Evolutionary conservation across 2,329 filamentous ascomycete genomes (phyloP).

Genomic region (Diaporthe ilicicola): DNA sequence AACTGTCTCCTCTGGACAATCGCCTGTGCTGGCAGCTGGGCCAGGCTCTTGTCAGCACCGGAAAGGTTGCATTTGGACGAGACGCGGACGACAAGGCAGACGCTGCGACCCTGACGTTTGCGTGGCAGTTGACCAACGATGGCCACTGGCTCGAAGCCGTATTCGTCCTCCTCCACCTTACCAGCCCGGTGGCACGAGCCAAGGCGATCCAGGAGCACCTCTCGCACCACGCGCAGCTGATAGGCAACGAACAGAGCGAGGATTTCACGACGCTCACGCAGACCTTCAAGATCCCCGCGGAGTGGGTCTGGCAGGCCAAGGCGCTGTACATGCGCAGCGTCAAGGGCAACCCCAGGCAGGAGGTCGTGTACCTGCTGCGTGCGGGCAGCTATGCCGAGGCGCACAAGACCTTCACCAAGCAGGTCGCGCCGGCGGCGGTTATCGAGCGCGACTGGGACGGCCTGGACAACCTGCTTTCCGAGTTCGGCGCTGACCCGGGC

Average conservation of each 20-base stretch:
- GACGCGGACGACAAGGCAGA: constrained; percentile 70
- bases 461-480: constrained; percentile 73
- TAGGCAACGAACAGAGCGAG: constrained; percentile 66
- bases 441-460: constrained; percentile 82
- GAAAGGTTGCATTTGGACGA: constrained; percentile 60
- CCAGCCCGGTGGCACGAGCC: constrained; percentile 67
- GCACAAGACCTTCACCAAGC: constrained; percentile 80
- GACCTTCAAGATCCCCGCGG: constrained; percentile 74
- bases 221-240: constrained; percentile 72
- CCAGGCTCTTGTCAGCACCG: constrained; percentile 65
- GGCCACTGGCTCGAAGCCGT: constrained; percentile 75
- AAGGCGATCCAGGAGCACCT: constrained; percentile 77
- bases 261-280: constrained; percentile 68
- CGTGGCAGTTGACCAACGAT: constrained; percentile 68
- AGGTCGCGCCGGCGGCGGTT: constrained; percentile 83
- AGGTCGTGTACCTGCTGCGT: constrained; percentile 82
- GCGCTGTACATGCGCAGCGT: constrained; percentile 82
- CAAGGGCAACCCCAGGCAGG: constrained; percentile 71
- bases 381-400: constrained; percentile 82
- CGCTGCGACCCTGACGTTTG: constrained; percentile 71
- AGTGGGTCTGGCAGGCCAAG: constrained; percentile 89
- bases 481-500: constrained; percentile 70
- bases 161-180: constrained; percentile 83
- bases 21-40: constrained; percentile 88
- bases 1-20: constrained; percentile 77